These are phyloP conservation scores for Aspergillus nidulans DNA, from an alignment of 495 filamentous ascomycete species.

Conservation along the genomic window DNA sequence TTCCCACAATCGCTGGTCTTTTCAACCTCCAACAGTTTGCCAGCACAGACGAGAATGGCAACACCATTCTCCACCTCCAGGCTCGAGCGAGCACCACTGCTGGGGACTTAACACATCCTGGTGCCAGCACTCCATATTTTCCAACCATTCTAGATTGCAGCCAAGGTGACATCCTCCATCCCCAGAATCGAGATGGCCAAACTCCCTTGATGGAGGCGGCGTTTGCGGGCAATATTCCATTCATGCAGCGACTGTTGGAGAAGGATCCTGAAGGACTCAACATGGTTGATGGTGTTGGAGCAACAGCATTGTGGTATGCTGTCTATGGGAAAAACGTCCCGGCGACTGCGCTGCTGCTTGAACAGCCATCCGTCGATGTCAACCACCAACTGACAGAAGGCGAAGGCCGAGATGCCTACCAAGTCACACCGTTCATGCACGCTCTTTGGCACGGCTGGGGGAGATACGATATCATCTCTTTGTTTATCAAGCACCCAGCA, in stretches of 20 bases:
- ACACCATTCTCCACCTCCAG: constrained; percentile 1
- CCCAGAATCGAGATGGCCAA: neutral
- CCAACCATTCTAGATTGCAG: neutral
- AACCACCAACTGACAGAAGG: neutral
- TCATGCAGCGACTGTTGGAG: neutral
- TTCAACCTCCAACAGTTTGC: neutral
- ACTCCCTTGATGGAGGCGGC: constrained; percentile 1
- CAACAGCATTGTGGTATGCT: neutral
- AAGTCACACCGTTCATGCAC: neutral
- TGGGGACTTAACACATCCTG: neutral
- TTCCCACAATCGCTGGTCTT: neutral
- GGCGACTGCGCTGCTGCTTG: neutral
- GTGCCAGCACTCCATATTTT: neutral
- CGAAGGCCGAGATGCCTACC: neutral
- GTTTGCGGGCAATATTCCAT: neutral
- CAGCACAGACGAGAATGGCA: neutral
- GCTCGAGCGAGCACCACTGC: neutral
- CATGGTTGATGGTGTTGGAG: neutral
- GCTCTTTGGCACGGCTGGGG: neutral
- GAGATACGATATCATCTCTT: neutral
- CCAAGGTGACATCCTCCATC: neutral
- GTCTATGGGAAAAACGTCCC: neutral
- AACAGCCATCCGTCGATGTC: neutral
- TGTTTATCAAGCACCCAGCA: neutral
- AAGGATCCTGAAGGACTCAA: neutral